Conservation (phyloP, 2,329 filamentous ascomycete genomes). For the Pseudocercospora pini-densiflorae region DNA sequence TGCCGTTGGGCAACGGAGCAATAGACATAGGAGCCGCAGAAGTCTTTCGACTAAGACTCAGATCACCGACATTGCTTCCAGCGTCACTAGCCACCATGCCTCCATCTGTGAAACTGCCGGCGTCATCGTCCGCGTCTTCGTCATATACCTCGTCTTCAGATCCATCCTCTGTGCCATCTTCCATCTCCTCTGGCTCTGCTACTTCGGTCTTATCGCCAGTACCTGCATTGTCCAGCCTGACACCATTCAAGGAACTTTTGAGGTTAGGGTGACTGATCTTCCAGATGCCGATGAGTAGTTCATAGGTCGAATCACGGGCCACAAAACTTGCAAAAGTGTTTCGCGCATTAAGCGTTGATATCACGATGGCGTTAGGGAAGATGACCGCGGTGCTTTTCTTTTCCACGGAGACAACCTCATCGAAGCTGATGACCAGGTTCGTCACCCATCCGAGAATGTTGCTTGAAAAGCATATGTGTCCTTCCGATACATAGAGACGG, state of each 20-base stretch:
- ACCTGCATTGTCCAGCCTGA: constrained; percentile 75
- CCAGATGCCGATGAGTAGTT: constrained; percentile 97
- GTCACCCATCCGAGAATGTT: constrained; percentile 99
- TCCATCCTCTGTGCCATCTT: constrained; percentile 59
- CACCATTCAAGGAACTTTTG: constrained; percentile 88
- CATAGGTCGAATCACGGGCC: constrained; percentile 93
- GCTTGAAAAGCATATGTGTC: constrained; percentile 97
- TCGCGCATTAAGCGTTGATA: constrained; percentile 91
- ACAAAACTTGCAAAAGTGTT: constrained; percentile 96
- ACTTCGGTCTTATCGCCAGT: constrained; percentile 91
- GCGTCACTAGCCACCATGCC: constrained; percentile 55
- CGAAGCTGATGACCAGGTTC: constrained; percentile 96
- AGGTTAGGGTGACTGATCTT: constrained; percentile 93
- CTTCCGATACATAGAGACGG: constrained; percentile 93
- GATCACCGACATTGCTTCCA: constrained; percentile 56
- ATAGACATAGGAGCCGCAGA: constrained; percentile 59
- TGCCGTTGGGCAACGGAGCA: constrained; percentile 44
- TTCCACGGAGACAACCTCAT: constrained; percentile 95
- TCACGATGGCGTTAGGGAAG: constrained; percentile 97
- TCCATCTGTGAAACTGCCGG: constrained; percentile 64
- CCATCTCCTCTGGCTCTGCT: constrained; percentile 62
- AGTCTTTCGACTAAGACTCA: constrained; percentile 68
- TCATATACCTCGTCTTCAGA: constrained; percentile 80
- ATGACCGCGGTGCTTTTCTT: constrained; percentile 94
- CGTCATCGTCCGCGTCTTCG: constrained; percentile 71